Evolutionary conservation across 2,329 filamentous ascomycete genomes (phyloP), one percentile per base, ranked within the genome.

Genomic region (Colletotrichum scovillei): DNA sequence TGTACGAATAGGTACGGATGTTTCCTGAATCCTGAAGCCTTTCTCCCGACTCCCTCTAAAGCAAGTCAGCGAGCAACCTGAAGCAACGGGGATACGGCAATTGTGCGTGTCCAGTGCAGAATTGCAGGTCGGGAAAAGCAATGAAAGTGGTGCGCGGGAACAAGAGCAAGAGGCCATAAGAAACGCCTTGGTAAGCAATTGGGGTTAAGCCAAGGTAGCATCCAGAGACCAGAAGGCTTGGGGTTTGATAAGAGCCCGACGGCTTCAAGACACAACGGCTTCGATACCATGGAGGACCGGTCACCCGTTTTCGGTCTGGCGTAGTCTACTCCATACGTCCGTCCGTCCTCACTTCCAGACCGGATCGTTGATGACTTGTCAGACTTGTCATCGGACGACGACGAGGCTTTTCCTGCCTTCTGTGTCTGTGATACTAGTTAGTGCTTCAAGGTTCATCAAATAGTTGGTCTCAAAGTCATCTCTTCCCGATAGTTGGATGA

Each of bases 91-190:
- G 19, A n/a, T 7, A 14, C 38, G 26, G 26, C 38, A 52, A 19
- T 35, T 3, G 42, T 66, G 53, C 42, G 32, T 58, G 38, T 42
- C 24, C 55, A 60, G 28, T 62, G 57, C 35, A 38, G 14, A 55
- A n/a, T 32, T 59, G 53, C 53, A 58, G n/a, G 12, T 28, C 12
- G n/a, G 55, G 35, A 60, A 56, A 71, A 71, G 57, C 53, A 68
- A 67, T n/a, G 32, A 55, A 1, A 5, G 32, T 55, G 22, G 26
- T 26, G 24, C 24, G 28, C n/a, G 16, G n/a, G 11, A 26, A 22
- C 28, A 16, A 53, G n/a, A 24, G 46, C 35, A 49, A 67, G 24
- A 56, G 14, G 57, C 46, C 46, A 71, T n/a, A 24, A 46, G 63
- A 24, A 56, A 56, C 30, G 32, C 49, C 30, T 8, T n/a, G 26